Base-by-base conservation (phyloP, 768 basidiomycete species). In the Russula sp. region DNA sequence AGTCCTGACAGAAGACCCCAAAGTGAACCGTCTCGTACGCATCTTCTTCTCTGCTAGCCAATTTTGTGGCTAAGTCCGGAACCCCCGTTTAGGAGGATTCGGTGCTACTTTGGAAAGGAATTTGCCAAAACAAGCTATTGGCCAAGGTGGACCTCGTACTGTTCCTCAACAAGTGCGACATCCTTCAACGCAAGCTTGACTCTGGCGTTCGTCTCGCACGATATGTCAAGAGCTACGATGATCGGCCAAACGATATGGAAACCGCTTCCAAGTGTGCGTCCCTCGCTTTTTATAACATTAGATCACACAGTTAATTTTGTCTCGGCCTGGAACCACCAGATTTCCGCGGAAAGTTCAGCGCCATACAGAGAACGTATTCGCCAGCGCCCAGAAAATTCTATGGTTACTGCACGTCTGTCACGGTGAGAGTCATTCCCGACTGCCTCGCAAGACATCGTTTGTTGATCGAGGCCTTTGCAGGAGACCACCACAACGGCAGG, bases 91-190 rank as follows among this genome's bases (percentile, higher is more conserved):
- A 90, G 88, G 85, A 88, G 70, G 90, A 92, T 67, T 87, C 87
- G 6, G 83, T 89, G 56, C 76, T 84, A 48, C 75, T 92, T 10
- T 92, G 89, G 89, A 84, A 82, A 57, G 78, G 80, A 16, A 81
- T 92, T 20, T 86, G 85, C 65, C 79, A 81, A 34, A 90, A 90
- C 74, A 82, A 79, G 67, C 80, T 91, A 29, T 78, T 92, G 5
- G 82, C 81, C 47, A 76, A 80, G 48, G 87, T 90, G 35, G 86
- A 88, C 65, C 76, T 90, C 38, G 85, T 91, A 62, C 77, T 91
- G 49, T 92, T 91, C 76, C 76, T 92, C 56, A 92, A 91, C 75
- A 92, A 92, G 70, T 85, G 85, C 61, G 88, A 90, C 68, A 86
- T 90, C 61, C 73, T 91, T 57, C 81, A 81, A 62, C 67, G 77